Evolutionary conservation across 2,329 filamentous ascomycete genomes (phyloP), one percentile per base, ranked within the genome.

Genomic region (Pyrenochaeta sp.): DNA sequence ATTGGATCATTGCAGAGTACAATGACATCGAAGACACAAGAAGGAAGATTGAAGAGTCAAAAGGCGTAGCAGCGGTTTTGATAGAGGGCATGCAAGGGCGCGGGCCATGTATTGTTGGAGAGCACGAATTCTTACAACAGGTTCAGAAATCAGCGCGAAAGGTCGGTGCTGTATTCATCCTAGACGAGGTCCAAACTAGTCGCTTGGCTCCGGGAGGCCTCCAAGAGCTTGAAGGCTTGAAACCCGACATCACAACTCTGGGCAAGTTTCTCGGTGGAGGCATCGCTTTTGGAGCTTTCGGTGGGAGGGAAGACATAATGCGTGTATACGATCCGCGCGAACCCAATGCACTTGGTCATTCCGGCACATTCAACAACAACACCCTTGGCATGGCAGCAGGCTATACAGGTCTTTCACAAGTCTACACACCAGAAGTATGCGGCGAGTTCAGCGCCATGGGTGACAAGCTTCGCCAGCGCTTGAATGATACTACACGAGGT

Each of bases 291-390:
- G 89, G 88, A 1, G 87, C 85, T 0, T 90, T 91, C 67, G 88
- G 89, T 0, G 89, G 89, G 0, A 79, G 81, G 25, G 69, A 70
- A 39, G 82, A 86, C 5, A 81, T 90, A 59, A 89, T 91, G 86
- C 72, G 74, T 0, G 69, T 84, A 6, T 89, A 85, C 65, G 84
- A 87, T 64, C 85, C 85, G 9, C 71, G 81, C 10, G 68, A 72
- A 0, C 56, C 71, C 1, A 76, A 71, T 1, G 71, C 74, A 0
- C 75, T 87, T 10, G 71, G 79, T 0, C 87, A 90, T 65, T 85
- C 86, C 0, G 88, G 88, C 1, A 90, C 88, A 0, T 90, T 89
- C 72, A 90, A 90, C 72, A 91, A 91, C 69, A 90, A 91, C 71
- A 81, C 82, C 1, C 74, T 89, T 6, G 83, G 83, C 1, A 90